A percentile compares a stretch with the other conserved stretches of the same genome.
Evolutionary conservation across 2,329 filamentous ascomycete genomes (phyloP).

Genomic region (Alternaria sp.): DNA sequence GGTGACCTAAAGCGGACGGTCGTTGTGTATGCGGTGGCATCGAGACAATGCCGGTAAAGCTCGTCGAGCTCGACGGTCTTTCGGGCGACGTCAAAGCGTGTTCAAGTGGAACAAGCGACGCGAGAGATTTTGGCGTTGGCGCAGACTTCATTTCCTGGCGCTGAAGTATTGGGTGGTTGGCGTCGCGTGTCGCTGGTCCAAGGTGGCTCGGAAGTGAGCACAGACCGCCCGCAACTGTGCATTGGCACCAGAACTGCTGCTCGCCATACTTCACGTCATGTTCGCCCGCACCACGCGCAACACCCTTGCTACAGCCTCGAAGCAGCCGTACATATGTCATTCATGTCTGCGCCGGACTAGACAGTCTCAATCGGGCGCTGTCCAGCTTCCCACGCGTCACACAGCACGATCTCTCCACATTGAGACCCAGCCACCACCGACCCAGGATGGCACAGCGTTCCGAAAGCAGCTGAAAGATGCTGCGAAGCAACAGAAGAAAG

Average conservation of each 20-base stretch:
- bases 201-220: constrained; percentile 33
- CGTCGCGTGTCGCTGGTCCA: constrained; percentile 2
- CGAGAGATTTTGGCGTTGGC: constrained; percentile 7
- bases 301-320: constrained; percentile 27
- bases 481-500: constrained; percentile 42
- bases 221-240: constrained; percentile 31
- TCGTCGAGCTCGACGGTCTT: background rate
- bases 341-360: constrained; percentile 33
- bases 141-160: background rate
- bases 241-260: constrained; percentile 17
- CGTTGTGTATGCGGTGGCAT: background rate
- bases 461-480: constrained; percentile 49
- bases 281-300: constrained; percentile 29
- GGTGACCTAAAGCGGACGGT: background rate
- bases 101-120: background rate
- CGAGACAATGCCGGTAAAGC: background rate
- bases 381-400: background rate
- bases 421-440: constrained; percentile 13
- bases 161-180: constrained; percentile 1
- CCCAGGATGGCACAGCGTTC: constrained; percentile 41
- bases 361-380: constrained; percentile 21
- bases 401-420: constrained; percentile 33
- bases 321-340: constrained; percentile 38
- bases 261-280: constrained; percentile 37
- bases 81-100: background rate